Evolutionary conservation across 306 rosid species (phyloP).

Genomic region (Boehmeria nivea): DNA sequence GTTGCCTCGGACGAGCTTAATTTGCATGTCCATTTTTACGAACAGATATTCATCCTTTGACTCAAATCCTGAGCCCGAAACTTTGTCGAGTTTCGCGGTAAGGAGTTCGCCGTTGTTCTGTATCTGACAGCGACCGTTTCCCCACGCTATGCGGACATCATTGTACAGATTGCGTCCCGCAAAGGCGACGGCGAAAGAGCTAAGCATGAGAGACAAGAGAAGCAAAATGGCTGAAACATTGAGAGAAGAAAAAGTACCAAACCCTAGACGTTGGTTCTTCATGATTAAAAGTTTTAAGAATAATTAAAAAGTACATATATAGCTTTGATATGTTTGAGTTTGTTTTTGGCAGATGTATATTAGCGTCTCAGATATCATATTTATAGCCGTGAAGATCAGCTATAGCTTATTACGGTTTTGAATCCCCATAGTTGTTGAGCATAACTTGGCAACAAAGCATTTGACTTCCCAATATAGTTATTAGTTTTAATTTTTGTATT

Average conservation of each 20-base stretch:
- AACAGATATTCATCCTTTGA: constrained; percentile 30
- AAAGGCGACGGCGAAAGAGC: constrained; percentile 9
- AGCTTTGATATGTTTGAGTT: background rate
- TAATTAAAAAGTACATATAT: too few relatives aligned
- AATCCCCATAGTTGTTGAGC: too few relatives aligned
- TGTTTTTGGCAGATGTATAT: too few relatives aligned
- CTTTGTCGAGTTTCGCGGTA: constrained; percentile 24
- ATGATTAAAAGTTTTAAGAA: background rate
- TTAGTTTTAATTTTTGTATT: too few relatives aligned
- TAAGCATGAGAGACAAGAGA: constrained; percentile 1
- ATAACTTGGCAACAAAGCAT: too few relatives aligned
- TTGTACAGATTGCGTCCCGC: constrained; percentile 19
- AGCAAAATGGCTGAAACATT: constrained; percentile 8
- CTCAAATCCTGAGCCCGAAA: constrained; percentile 35
- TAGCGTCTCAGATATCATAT: background rate
- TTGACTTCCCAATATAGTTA: too few relatives aligned
- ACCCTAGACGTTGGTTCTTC: background rate
- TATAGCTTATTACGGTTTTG: background rate
- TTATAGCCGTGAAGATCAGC: background rate
- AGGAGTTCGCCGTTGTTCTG: constrained; percentile 28
- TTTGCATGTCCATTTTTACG: constrained; percentile 35
- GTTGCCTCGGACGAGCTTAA: constrained; percentile 38
- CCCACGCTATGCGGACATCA: constrained; percentile 29
- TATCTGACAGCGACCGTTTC: constrained; percentile 19
- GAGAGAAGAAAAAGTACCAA: background rate